Conservation (phyloP, 345 rosid species). For the Acer negundo region DNA sequence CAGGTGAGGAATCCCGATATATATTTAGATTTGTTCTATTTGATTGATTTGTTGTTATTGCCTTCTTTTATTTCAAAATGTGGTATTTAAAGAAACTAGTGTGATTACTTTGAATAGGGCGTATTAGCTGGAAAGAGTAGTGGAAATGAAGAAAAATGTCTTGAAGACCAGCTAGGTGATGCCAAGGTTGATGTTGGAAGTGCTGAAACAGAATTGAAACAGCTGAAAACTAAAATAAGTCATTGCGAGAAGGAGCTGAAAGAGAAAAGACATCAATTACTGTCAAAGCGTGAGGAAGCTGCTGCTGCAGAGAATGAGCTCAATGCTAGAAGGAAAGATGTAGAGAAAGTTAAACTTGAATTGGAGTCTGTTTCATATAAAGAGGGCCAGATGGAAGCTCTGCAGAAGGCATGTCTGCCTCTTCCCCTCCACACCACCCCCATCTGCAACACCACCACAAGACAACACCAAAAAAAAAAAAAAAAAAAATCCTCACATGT, state of each 20-base stretch:
- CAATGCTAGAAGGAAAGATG: constrained; percentile 60
- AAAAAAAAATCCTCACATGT: not conserved
- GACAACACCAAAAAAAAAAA: not conserved
- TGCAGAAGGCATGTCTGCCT: constrained; percentile 68
- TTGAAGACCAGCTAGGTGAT: constrained; percentile 93
- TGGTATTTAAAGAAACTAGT: constrained; percentile 18
- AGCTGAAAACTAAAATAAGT: constrained; percentile 77
- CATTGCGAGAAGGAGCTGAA: constrained; percentile 85
- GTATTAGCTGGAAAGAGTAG: constrained; percentile 93
- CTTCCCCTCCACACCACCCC: constrained; percentile 1
- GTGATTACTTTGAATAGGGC: constrained; percentile 52
- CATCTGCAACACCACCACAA: not conserved
- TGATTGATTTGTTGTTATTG: not conserved
- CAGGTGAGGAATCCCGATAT: constrained; percentile 49
- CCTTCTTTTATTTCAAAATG: constrained; percentile 9
- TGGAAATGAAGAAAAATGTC: constrained; percentile 94
- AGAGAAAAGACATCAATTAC: constrained; percentile 67
- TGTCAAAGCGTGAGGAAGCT: constrained; percentile 84
- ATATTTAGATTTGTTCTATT: constrained; percentile 10
- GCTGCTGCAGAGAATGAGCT: constrained; percentile 75
- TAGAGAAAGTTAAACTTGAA: constrained; percentile 52
- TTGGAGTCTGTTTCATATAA: constrained; percentile 67
- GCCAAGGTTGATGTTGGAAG: constrained; percentile 90
- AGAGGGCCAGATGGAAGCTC: constrained; percentile 87
- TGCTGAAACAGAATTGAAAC: constrained; percentile 85